Evolutionary conservation across 441 rosid genomes (phyloP), one percentile per base, ranked within the genome.

Genomic region (Biscutella auriculata): DNA sequence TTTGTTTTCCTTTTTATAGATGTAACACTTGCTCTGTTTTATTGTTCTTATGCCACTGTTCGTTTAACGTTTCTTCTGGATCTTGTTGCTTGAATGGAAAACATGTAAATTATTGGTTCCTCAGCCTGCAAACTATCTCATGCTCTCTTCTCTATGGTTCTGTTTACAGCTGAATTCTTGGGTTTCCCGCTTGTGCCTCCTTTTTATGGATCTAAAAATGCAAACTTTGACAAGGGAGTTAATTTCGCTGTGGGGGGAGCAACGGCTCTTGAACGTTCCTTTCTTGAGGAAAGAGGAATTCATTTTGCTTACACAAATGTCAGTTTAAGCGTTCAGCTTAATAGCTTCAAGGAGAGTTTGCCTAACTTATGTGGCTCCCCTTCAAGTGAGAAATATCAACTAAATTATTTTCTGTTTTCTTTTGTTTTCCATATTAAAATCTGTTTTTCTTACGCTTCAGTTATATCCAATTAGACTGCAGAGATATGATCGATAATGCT

Each of bases 171-270:
- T 57, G 63, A 80, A 14, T 46, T 19, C 48, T 44, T 74, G 15
- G 79, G 79, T 14, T 41, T 82, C 9, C 80, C 88, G 4, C 51
- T 59, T 5, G 53, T 82, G 42, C 63, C 70, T 16, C 77, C 85
- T 9, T 74, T 30, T 58, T 70, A 15, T 40, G 79, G 73, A 28
- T 33, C 51, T 23, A 15, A 47, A 29, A 44, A 54, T 17, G 50
- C 10, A 8, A 53, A 41, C 41, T 57, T 67, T 21, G 5, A 30
- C 8, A 19, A 62, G 30, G 87, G 87, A 14, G 68, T 53, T n/a
- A 82, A 82, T 54, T 76, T 77, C 28, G 87, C 82, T 0, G 80
- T 82, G 7, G 79, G 42, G 0, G 79, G 78, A 1, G 84, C 84
- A 19, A 79, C 79, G 1, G 82, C 81, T 5, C 44, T 82, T 48